Percentiles rank a stretch among this genome's conserved stretches.
phyloP scores from a whole-genome alignment of 805 yeast species.

The Zygosaccharomyces bailii region DNA sequence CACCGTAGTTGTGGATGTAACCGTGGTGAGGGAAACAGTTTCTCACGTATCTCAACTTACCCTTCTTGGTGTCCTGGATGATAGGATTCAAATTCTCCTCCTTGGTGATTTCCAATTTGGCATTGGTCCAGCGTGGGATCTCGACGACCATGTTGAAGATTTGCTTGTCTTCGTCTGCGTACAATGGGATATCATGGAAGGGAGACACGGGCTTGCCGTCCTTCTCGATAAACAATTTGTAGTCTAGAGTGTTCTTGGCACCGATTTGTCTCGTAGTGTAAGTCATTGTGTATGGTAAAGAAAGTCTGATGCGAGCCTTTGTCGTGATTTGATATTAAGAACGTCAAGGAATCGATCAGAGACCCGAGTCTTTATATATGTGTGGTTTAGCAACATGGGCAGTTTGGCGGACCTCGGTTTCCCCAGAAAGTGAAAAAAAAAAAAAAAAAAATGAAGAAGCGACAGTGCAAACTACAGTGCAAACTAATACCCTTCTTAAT shows the following conservation, averaged over 20 bases:
- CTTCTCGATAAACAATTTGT: slow-evolving; percentile 85
- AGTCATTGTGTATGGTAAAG: slow-evolving; percentile 45
- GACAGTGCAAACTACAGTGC: no score
- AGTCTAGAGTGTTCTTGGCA: slow-evolving; percentile 92
- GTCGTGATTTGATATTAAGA: background rate
- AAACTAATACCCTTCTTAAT: no score
- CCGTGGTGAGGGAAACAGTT: slow-evolving; percentile 99
- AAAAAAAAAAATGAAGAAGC: background rate
- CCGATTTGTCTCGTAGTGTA: slow-evolving; percentile 92
- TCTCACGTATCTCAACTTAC: slow-evolving; percentile 90
- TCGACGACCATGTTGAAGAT: slow-evolving; percentile 90
- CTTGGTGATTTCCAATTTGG: slow-evolving; percentile 91
- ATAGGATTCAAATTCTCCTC: slow-evolving; percentile 86
- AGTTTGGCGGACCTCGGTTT: background rate
- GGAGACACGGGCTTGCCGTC: slow-evolving; percentile 94
- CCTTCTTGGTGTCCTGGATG: slow-evolving; percentile 95
- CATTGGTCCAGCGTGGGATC: slow-evolving; percentile 98
- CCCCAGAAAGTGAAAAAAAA: background rate
- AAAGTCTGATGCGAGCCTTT: background rate
- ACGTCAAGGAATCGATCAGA: background rate
- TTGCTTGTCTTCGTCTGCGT: slow-evolving; percentile 89
- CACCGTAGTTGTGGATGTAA: slow-evolving; percentile 97
- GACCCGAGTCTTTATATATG: background rate
- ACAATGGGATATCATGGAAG: slow-evolving; percentile 90
- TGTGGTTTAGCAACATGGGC: background rate